These are phyloP conservation scores for Thelonectria discophora DNA, from an alignment of 2,329 filamentous ascomycete genomes.

Conservation along the genomic window DNA sequence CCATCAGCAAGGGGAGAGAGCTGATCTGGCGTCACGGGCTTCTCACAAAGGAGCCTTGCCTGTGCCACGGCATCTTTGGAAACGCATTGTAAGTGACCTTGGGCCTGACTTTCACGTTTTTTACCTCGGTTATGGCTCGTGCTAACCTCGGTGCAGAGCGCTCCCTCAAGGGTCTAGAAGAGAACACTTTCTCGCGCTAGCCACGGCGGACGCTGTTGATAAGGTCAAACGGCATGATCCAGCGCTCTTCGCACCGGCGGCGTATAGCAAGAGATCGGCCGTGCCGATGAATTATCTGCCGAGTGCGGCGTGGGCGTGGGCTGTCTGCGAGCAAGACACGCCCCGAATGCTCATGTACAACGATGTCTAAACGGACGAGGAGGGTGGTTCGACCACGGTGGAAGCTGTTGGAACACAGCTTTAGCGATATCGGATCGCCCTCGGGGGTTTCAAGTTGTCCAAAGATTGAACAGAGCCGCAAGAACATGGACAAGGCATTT, in stretches of 20 bases:
- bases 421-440: slow-evolving; percentile 25
- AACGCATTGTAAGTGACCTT: slow-evolving; percentile 66
- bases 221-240: slow-evolving; percentile 47
- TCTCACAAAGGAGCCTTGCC: slow-evolving; percentile 69
- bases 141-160: slow-evolving; percentile 40
- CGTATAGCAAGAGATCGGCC: slow-evolving; percentile 46
- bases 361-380: slow-evolving; percentile 43
- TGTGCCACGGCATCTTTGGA: slow-evolving; percentile 72
- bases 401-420: not conserved
- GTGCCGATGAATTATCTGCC: slow-evolving; percentile 48
- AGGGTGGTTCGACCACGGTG: slow-evolving; percentile 14
- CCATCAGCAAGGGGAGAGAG: slow-evolving; percentile 60
- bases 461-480: slow-evolving; percentile 16
- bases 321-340: slow-evolving; percentile 45
- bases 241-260: slow-evolving; percentile 49
- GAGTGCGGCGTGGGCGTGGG: slow-evolving; percentile 52
- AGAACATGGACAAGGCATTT: slow-evolving; percentile 26
- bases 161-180: slow-evolving; percentile 46
- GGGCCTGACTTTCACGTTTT: slow-evolving; percentile 6
- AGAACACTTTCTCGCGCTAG: slow-evolving; percentile 67
- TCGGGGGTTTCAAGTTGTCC: slow-evolving; percentile 14
- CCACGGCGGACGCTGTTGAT: slow-evolving; percentile 64
- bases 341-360: slow-evolving; percentile 50
- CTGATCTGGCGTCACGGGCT: slow-evolving; percentile 66
- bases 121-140: slow-evolving; percentile 28